Evolutionary conservation across 495 filamentous ascomycete genomes (phyloP), one percentile per base, ranked within the genome.

Genomic region (Aspergillus leporis): DNA sequence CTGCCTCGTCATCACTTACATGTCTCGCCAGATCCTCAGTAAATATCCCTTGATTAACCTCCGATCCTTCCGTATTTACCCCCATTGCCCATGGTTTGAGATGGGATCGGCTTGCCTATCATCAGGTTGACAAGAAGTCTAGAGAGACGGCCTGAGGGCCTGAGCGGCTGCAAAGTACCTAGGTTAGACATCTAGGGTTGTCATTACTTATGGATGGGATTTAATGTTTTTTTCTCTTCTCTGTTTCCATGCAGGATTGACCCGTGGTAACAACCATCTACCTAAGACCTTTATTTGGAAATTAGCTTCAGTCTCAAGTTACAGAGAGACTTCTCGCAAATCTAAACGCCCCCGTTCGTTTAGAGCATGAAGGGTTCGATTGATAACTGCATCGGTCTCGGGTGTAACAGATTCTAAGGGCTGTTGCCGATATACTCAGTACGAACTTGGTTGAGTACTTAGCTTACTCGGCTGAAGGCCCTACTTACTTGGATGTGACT

Each of bases 101-200:
- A 23, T 47, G 13, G 43, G 43, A 47, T 47, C 21, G 43, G 21
- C 43, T 47, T 47, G 43, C 21, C 18, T 47, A 47, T 23, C 43
- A 22, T 47, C 43, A 5, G 43, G 7, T 47, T 47, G 43, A 47
- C 43, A 47, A 10, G 43, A 14, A 47, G 19, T 47, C 18, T 47
- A 47, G 40, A 43, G 14, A 6, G 40, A 43, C 16, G n/a, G 14
- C 8, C 19, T 23, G 23, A 47, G 19, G 5, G 43, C 43, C 43
- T 47, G 43, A 47, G 43, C 21, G 19, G 43, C 8, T 47, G 19
- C 21, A 47, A 47, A 22, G 43, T 23, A 22, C 21, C 21, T 47
- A 23, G 43, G 23, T 47, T 47, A 22, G 43, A 47, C 43, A n/a
- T 23, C 16, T n/a, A 47, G 9, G 43, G 43, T n/a, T 47, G 21